A percentile compares a stretch with the other conserved stretches of the same genome.
Evolutionary conservation across 2,329 filamentous ascomycete species (phyloP).

Genomic region (Colletotrichum costaricense): DNA sequence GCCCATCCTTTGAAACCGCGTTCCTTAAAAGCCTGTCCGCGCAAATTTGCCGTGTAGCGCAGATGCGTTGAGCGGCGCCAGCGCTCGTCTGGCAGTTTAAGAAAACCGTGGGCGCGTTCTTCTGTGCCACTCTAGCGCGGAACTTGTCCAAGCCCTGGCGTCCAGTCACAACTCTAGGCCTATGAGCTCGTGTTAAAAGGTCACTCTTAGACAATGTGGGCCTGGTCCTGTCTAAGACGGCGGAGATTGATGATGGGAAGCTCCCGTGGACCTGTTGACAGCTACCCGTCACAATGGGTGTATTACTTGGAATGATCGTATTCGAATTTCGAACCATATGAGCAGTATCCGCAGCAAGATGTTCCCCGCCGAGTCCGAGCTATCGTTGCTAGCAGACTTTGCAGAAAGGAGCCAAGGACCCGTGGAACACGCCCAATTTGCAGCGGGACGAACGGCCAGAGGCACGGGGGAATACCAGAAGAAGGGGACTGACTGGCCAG

Average conservation of each 20-base stretch:
- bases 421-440: not conserved
- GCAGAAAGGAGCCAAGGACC: not conserved
- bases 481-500: conserved; percentile 1
- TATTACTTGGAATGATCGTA: not conserved
- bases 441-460: not conserved
- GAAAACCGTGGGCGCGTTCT: conserved; percentile 9
- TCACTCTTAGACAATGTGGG: conserved; percentile 26
- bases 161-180: conserved; percentile 16
- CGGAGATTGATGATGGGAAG: conserved; percentile 25
- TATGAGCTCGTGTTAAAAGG: conserved; percentile 21
- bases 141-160: conserved; percentile 3
- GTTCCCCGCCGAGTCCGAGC: not conserved
- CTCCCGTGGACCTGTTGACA: not conserved
- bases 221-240: conserved; percentile 32
- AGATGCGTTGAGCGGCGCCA: conserved; percentile 2
- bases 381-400: not conserved
- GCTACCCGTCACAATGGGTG: not conserved
- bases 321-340: not conserved
- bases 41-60: not conserved
- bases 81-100: conserved; percentile 6
- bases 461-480: not conserved
- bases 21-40: conserved; percentile 22
- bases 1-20: conserved; percentile 22
- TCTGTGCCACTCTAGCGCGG: conserved; percentile 17
- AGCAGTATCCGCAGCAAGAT: not conserved